A percentile compares a stretch with the other conserved stretches of the same genome.
Conservation (phyloP, 495 filamentous ascomycete genomes). For the Penicillium verhagenii region DNA sequence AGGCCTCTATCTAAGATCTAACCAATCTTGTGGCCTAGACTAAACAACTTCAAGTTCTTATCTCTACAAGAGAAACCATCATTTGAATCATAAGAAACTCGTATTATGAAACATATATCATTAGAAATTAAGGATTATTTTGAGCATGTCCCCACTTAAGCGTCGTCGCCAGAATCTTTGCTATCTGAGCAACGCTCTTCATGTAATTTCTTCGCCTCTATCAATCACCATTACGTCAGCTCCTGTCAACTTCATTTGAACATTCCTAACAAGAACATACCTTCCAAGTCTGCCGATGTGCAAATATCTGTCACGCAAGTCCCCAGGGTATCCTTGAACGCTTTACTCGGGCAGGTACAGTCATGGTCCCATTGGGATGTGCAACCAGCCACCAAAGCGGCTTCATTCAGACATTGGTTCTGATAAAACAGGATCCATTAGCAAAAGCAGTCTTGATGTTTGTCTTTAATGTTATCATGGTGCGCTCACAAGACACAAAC, state of each 20-base stretch:
- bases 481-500: constrained; percentile 19
- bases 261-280: constrained; percentile 7
- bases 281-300: constrained; percentile 10
- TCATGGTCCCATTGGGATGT: constrained; percentile 9
- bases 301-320: constrained; percentile 18
- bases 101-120: background rate
- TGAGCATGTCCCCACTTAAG: background rate
- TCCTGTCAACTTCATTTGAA: constrained; percentile 8
- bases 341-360: constrained; percentile 21
- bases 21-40: too few species aligned
- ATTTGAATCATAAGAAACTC: background rate
- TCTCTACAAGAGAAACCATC: too few species aligned
- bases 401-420: constrained; percentile 18
- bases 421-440: background rate
- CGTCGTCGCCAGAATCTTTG: background rate
- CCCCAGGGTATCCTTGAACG: constrained; percentile 19
- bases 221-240: constrained; percentile 9
- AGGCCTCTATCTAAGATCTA: too few species aligned
- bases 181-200: background rate
- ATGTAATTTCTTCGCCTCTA: background rate
- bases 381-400: constrained; percentile 19
- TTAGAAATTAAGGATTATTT: background rate
- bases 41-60: too few species aligned
- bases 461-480: background rate
- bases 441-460: background rate